Base-by-base conservation (phyloP, 306 rosid genomes). In the Amphicarpaea edgeworthii region DNA sequence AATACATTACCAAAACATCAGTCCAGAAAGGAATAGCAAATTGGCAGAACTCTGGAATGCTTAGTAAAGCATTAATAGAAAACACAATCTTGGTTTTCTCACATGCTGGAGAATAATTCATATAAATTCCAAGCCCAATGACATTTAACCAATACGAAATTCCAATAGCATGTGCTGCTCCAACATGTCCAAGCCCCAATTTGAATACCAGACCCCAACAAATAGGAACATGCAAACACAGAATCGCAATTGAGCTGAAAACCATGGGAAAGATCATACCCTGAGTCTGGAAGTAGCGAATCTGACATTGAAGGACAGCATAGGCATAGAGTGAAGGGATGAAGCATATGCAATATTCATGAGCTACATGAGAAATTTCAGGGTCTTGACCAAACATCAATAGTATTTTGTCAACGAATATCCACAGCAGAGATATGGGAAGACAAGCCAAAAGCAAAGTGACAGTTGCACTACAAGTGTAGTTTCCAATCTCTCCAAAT, bases 81-180 rank as follows among this genome's bases (percentile, higher is more conserved):
- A 90, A 76, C 43, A 79, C 61, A 19, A 85, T 41, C 16, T 83
- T 82, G 21, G 91, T 84, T 41, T 83, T 82, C 79, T 88, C 77
- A 60, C 88, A 93, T 11, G 87, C 68, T 1, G 87, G 23, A 17
- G 98, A 93, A 68, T 58, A 78, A 37, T 54, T 76, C 43, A 82
- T 64, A 51, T 90, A 87, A 21, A 86, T n/a, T 5, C 61, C 84
- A 15, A 93, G 92, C 3, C 84, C 47, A 12, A 85, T 70, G n/a
- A 60, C 90, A 77, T 83, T 79, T 57, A 93, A 54, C 96, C 94
- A 93, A 70, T 85, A 86, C 3, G 96, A 87, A 21, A 87, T 47
- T 23, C 77, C 88, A 65, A 87, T 79, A 42, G 94, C 79, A 45
- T 82, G 70, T 6, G 98, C 96, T 12, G 96, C 90, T 20, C 94